A percentile compares a stretch with the other conserved stretches of the same genome.
Conservation (phyloP, 352 stramenopile genomes). For the Phytophthora pisi region DNA sequence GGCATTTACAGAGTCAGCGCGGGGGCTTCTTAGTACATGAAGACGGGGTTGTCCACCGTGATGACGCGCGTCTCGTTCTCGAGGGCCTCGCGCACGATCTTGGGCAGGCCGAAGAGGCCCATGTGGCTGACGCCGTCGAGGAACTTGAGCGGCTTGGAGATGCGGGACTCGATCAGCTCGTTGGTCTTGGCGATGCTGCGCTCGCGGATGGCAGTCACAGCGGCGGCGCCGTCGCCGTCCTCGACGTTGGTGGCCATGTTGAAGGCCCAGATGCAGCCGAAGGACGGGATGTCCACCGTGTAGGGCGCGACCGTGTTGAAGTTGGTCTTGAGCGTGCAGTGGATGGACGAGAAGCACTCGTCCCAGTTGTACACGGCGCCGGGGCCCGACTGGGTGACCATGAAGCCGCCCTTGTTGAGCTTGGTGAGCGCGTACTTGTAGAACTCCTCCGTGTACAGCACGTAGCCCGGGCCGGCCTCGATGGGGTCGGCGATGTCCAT, state of each 20-base stretch:
- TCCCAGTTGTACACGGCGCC: slow-evolving; percentile 90
- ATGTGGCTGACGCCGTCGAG: slow-evolving; percentile 93
- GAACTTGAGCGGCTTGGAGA: slow-evolving; percentile 83
- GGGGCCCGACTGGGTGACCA: slow-evolving; percentile 94
- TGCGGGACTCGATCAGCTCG: slow-evolving; percentile 55
- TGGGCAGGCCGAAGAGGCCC: slow-evolving; percentile 92
- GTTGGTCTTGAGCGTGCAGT: slow-evolving; percentile 90
- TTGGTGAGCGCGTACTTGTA: slow-evolving; percentile 91
- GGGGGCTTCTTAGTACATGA: slow-evolving; percentile 91
- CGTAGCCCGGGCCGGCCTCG: slow-evolving; percentile 93
- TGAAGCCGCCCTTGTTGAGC: slow-evolving; percentile 87
- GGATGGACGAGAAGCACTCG: slow-evolving; percentile 94
- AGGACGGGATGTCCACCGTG: slow-evolving; percentile 92
- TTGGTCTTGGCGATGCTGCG: slow-evolving; percentile 73
- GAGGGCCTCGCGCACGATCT: slow-evolving; percentile 89
- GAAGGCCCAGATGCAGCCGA: slow-evolving; percentile 95
- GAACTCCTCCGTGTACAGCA: slow-evolving; percentile 88
- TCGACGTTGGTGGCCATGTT: slow-evolving; percentile 90
- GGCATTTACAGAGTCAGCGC: slow-evolving; percentile 37
- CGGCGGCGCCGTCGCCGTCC: slow-evolving; percentile 48
- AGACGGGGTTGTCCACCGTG: slow-evolving; percentile 95
- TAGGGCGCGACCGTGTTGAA: slow-evolving; percentile 95
- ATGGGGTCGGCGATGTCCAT: slow-evolving; percentile 96
- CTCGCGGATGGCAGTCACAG: slow-evolving; percentile 55
- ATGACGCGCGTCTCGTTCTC: slow-evolving; percentile 92